A percentile compares a stretch with the other conserved stretches of the same genome.
Conservation (phyloP, 2,329 filamentous ascomycete species). For the Botryotinia globosa region DNA sequence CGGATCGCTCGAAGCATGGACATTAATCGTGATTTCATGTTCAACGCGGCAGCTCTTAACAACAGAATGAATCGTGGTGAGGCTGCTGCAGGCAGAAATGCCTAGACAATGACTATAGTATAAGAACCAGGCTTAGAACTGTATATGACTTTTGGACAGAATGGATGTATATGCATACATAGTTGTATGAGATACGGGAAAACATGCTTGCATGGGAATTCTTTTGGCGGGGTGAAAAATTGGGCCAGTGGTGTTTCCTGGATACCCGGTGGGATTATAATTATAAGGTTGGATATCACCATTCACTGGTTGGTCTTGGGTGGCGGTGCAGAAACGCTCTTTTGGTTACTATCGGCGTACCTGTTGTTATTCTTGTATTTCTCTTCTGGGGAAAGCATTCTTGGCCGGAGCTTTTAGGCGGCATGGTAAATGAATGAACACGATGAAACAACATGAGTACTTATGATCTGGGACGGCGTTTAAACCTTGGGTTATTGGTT, state of each 20-base stretch:
- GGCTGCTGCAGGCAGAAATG: neutral
- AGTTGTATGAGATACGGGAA: neutral
- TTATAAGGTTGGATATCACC: neutral
- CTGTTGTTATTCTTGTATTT: neutral
- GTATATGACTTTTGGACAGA: neutral
- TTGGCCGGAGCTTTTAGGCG: neutral
- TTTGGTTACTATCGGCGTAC: neutral
- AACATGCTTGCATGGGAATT: constrained; percentile 4
- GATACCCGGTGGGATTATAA: constrained; percentile 4
- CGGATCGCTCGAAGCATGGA: constrained; percentile 39
- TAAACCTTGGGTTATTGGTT: neutral
- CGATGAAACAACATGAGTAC: neutral
- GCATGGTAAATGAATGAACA: neutral
- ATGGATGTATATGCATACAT: neutral
- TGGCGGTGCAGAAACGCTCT: neutral
- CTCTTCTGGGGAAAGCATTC: neutral
- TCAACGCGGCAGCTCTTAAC: constrained; percentile 23
- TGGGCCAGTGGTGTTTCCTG: constrained; percentile 6
- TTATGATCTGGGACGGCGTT: neutral
- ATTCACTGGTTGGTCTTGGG: constrained; percentile 1
- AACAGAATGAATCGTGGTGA: neutral
- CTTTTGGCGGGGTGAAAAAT: neutral
- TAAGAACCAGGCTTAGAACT: neutral
- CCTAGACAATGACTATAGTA: neutral
- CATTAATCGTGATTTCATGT: constrained; percentile 39